Evolutionary conservation across 495 filamentous ascomycete genomes (phyloP).

Genomic region (Aspergillus sclerotioniger): DNA sequence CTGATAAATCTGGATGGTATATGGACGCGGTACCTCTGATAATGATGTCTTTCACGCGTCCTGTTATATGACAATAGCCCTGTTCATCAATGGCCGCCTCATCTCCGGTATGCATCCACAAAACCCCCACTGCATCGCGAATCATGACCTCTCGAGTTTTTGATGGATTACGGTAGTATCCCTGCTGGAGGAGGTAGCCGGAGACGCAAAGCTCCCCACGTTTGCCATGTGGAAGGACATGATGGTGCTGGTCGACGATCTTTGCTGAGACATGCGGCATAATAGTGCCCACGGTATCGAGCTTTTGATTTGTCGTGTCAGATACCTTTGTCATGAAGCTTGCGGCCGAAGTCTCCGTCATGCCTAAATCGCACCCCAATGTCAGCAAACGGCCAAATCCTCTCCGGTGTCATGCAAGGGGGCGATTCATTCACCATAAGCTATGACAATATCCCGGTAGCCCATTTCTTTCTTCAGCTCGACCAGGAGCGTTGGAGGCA

Average conservation of each 20-base stretch:
- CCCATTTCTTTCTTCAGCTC: background rate
- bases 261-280: constrained; percentile 76
- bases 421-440: constrained; percentile 2
- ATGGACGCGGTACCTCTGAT: constrained; percentile 42
- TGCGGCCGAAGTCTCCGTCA: constrained; percentile 44
- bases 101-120: constrained; percentile 25
- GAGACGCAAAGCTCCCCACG: constrained; percentile 71
- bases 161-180: constrained; percentile 70
- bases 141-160: constrained; percentile 65
- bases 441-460: background rate
- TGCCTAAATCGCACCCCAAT: background rate
- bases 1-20: background rate
- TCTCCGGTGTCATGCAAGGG: background rate
- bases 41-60: constrained; percentile 61
- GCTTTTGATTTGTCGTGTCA: constrained; percentile 64
- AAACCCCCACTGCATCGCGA: constrained; percentile 7
- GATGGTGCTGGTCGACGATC: constrained; percentile 59
- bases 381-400: no score
- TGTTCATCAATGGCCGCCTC: constrained; percentile 16
- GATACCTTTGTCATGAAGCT: constrained; percentile 68
- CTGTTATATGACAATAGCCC: constrained; percentile 36
- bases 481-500: background rate
- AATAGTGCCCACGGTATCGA: constrained; percentile 62
- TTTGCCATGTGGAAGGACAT: constrained; percentile 51
- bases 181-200: constrained; percentile 77